Evolutionary conservation across 805 yeast genomes (phyloP).

Genomic region (Diddensiella caesifluorescens): DNA sequence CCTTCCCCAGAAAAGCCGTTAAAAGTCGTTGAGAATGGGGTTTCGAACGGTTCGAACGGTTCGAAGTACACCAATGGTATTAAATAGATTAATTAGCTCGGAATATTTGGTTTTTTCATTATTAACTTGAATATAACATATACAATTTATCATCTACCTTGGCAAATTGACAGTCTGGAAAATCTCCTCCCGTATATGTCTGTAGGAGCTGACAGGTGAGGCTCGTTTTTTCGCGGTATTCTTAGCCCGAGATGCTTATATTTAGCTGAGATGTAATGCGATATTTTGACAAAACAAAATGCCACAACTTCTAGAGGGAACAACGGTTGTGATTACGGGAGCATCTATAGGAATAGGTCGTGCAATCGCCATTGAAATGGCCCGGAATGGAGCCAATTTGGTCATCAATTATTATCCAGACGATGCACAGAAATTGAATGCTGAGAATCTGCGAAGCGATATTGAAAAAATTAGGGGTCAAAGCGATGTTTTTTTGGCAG

Average conservation of each 20-base stretch:
- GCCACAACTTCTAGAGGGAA: slow-evolving; percentile 25
- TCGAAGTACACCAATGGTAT: too few species aligned
- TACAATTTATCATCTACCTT: too few species aligned
- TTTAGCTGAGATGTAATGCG: too few species aligned
- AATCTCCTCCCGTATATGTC: too few species aligned
- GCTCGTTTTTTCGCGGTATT: too few species aligned
- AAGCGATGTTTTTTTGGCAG: slow-evolving; percentile 29
- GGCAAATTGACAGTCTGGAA: too few species aligned
- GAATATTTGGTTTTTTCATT: too few species aligned
- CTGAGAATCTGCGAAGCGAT: slow-evolving; percentile 48
- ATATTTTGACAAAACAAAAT: background rate
- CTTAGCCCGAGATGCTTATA: too few species aligned
- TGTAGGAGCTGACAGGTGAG: too few species aligned
- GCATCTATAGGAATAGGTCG: slow-evolving; percentile 51
- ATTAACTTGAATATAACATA: too few species aligned
- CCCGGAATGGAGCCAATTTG: slow-evolving; percentile 42
- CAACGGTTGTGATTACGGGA: slow-evolving; percentile 45
- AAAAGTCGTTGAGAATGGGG: slow-evolving; percentile 7
- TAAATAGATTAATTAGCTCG: too few species aligned
- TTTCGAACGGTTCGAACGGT: too few species aligned
- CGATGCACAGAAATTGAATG: slow-evolving; percentile 54
- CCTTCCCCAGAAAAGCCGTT: slow-evolving; percentile 40
- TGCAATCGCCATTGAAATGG: slow-evolving; percentile 44
- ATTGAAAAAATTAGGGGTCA: slow-evolving; percentile 24
- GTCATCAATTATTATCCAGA: slow-evolving; percentile 25